Percentiles rank a stretch among this genome's conserved stretches.
phyloP scores from a whole-genome alignment of 192 early-diverging fungal species.

The Funneliformis geosporum region DNA sequence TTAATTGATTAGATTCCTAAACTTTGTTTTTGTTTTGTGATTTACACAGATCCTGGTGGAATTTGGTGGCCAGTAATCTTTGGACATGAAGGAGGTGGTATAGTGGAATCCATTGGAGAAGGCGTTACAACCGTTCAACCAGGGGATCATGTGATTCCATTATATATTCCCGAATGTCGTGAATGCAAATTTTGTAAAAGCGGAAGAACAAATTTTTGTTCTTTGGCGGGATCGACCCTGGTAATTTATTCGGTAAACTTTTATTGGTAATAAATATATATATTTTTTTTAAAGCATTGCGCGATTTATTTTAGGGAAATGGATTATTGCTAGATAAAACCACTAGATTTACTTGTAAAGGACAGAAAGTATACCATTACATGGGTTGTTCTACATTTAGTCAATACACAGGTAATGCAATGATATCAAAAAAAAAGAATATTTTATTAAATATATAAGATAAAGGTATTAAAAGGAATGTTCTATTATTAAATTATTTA shows the following conservation, averaged over 20 bases:
- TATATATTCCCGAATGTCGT: conserved; percentile 87
- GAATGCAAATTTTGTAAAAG: conserved; percentile 98
- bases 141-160: conserved; percentile 97
- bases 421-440: no score
- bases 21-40: neutral
- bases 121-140: conserved; percentile 85
- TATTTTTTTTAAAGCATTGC: no score
- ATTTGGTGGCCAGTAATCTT: conserved; percentile 85
- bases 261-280: no score
- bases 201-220: conserved; percentile 96
- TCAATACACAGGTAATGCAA: conserved; percentile 78
- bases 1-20: neutral
- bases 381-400: conserved; percentile 96
- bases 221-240: conserved; percentile 85
- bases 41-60: conserved; percentile 68
- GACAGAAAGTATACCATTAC: conserved; percentile 88
- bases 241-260: conserved; percentile 31
- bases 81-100: conserved; percentile 93
- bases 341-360: conserved; percentile 88
- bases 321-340: conserved; percentile 96
- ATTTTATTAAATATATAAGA: no score
- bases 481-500: conserved; percentile 11
- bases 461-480: no score
- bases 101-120: conserved; percentile 96
- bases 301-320: conserved; percentile 52